These are phyloP conservation scores for Colletotrichum sp. DNA, from an alignment of 2,329 filamentous ascomycete species.

Conservation along the genomic window DNA sequence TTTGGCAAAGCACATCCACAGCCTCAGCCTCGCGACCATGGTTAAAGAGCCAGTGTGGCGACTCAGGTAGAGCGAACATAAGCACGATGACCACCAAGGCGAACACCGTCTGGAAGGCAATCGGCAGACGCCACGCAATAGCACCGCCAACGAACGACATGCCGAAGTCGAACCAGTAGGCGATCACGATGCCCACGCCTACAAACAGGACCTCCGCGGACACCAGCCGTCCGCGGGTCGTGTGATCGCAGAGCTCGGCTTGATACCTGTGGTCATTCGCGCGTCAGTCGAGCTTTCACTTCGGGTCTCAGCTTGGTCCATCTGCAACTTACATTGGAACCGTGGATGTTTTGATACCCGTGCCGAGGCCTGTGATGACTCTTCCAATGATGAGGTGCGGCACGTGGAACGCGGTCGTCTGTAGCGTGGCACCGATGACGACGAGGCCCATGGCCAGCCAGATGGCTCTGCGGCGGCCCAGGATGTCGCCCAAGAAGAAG, in stretches of 20 bases:
- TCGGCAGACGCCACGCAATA: slow-evolving; percentile 27
- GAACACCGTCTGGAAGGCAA: not conserved
- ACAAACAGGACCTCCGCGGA: slow-evolving; percentile 42
- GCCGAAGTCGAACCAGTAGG: slow-evolving; percentile 40
- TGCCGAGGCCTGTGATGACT: slow-evolving; percentile 45
- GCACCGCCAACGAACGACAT: slow-evolving; percentile 33
- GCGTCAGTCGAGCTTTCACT: not conserved
- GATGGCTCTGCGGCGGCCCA: not conserved
- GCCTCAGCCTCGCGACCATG: not conserved
- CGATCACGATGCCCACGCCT: slow-evolving; percentile 43
- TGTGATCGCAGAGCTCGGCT: not conserved
- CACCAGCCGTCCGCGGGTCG: not conserved
- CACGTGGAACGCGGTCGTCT: slow-evolving; percentile 35
- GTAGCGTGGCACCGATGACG: slow-evolving; percentile 31
- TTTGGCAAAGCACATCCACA: not conserved
- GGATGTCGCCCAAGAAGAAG: not conserved
- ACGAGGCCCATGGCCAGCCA: not conserved
- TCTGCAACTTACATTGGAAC: not conserved
- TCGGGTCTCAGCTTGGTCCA: too few relatives aligned
- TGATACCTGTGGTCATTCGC: not conserved
- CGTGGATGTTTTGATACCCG: slow-evolving; percentile 36
- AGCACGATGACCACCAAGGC: not conserved
- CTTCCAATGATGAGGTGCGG: slow-evolving; percentile 47
- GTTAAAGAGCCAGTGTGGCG: not conserved
- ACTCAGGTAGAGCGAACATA: not conserved